Base-by-base conservation (phyloP, 441 rosid species). In the Adansonia madagascariensis region DNA sequence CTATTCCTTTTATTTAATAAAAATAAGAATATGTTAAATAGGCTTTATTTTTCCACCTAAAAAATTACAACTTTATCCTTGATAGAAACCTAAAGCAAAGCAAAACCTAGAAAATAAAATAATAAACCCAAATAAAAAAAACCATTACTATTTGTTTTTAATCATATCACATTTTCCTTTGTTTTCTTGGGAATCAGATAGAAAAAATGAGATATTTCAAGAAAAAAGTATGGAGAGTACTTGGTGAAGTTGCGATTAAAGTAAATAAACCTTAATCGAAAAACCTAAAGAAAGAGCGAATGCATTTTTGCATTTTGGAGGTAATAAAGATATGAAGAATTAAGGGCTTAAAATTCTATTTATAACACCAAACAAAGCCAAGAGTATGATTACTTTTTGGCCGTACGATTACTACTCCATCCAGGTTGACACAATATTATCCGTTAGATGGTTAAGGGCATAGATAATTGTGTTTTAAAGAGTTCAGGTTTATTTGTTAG, bases 11-110 rank as follows among this genome's bases (percentile, higher is more conserved):
- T 27, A 27, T 27, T 1, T 27, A 27, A 27, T 27, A 27, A 27
- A 27, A 1, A 27, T 27, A 1, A 27, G 31, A 27, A 1, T 27
- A 27, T 27, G 1, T 27, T 27, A 92, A 24, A 94, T 78, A 8
- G 97, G 98, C 73, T 86, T 86, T 88, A 89, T 84, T 82, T 66
- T 80, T 62, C 57, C 27, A 14, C 0, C 17, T 7, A 31, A 46
- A 39, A 39, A 9, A n/a, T 41, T 8, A 49, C 14, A 10, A 39
- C 55, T 50, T 18, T 62, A 27, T 14, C 75, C 60, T 50, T 44
- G 57, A 63, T 1, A 57, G 14, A 80, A 59, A 22, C 71, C 78
- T 59, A 47, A 46, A 74, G 15, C 64, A 27, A 49, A 52, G 10
- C 2, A n/a, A n/a, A n/a, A 27, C 31, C 31, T 27, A 1, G 31